phyloP scores from a whole-genome alignment of 78 protist genomes.

The Dictyostelium capitatum region DNA sequence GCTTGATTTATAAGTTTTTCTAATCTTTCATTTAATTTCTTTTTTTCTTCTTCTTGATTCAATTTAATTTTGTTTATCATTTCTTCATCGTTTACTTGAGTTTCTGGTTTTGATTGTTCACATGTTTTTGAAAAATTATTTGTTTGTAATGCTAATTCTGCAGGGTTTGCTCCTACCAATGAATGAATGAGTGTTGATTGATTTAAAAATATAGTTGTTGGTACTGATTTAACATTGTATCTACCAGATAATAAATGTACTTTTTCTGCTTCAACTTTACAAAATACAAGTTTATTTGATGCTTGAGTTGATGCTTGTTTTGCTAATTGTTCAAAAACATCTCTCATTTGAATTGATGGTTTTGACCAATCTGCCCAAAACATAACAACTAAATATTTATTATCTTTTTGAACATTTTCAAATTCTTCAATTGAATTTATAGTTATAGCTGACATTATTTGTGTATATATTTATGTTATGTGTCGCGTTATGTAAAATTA shows the following conservation, averaged over 20 bases:
- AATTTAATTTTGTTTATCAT: conserved; percentile 17
- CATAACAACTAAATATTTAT: conserved; percentile 71
- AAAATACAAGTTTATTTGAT: conserved; percentile 26
- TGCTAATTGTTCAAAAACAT: conserved; percentile 83
- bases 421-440: conserved; percentile 10
- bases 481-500: neutral
- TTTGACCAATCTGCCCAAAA: conserved; percentile 92
- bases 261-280: conserved; percentile 90
- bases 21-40: conserved; percentile 69
- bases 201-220: conserved; percentile 76
- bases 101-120: neutral
- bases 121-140: neutral
- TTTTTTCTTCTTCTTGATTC: conserved; percentile 50
- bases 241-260: conserved; percentile 72
- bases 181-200: neutral
- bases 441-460: neutral
- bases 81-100: conserved; percentile 43
- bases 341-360: conserved; percentile 85
- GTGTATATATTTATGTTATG: neutral
- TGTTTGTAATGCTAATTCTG: conserved; percentile 49
- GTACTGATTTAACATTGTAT: conserved; percentile 84
- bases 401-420: conserved; percentile 1
- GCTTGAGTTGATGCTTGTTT: conserved; percentile 21
- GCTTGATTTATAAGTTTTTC: conserved; percentile 50
- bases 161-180: conserved; percentile 73